Base-by-base conservation (phyloP, 1,139 yeast species). In the Candida sp. region DNA sequence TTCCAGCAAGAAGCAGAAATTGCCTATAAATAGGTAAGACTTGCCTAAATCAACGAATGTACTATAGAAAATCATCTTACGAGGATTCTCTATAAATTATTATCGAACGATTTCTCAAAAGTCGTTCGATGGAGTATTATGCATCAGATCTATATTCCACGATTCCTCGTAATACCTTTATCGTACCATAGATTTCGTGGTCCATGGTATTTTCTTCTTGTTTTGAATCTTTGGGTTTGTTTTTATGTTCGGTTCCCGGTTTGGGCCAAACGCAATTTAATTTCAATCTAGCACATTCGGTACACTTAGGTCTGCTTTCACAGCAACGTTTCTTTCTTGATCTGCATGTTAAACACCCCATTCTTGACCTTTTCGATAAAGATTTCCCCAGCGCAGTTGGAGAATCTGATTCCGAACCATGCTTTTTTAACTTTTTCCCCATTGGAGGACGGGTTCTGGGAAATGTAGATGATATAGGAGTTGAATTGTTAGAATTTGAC, bases 141-240 rank as follows among this genome's bases (percentile, higher is more conserved):
- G 34, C 34, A 12, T 32, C 34, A 6, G 34, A 32, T 46, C 61
- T 61, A 49, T 70, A 68, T 53, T 78, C 82, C 23, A 81, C 84
- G 21, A 81, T 79, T 2, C 87, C 87, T 46, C 87, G 66, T 35
- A 81, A 63, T 8, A 81, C 82, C 58, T 79, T 81, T 49, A 82
- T 81, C 47, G 73, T 74, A 8, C 87, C 87, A 53, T 73, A 80
- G 27, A 73, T 63, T 44, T 78, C 81, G 55, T 81, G 80, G 37
- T 71, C 64, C 23, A 65, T 73, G 48, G 72, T 70, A 44, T 73
- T 73, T 46, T 74, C 81, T 43, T 67, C 77, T 35, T 66, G 64
- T 53, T 73, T 74, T n/a, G 68, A 67, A 43, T 73, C 77, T 56
- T 74, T 76, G 22, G 76, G 72, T 54, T 72, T 71, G 48, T 73